Conservation (phyloP, 2,329 filamentous ascomycete genomes). For the Tolypocladium ophioglossoides region DNA sequence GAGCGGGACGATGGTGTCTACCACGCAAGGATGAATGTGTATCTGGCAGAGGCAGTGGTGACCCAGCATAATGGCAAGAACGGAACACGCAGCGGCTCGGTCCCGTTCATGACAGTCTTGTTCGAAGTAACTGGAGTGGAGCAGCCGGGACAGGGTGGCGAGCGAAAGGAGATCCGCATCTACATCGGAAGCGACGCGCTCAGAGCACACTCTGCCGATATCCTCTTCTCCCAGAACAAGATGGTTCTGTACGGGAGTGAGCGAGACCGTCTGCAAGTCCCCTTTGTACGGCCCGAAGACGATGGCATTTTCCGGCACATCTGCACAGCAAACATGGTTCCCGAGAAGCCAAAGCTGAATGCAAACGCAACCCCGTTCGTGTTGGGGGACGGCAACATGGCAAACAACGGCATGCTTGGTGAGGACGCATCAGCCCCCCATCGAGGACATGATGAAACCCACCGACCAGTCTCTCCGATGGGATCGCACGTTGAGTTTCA, state of each 20-base stretch:
- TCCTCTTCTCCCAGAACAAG: constrained; percentile 85
- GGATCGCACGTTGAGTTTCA: constrained; percentile 22
- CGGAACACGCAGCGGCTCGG: constrained; percentile 52
- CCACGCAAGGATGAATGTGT: constrained; percentile 69
- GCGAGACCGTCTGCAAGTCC: constrained; percentile 76
- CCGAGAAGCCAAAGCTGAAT: constrained; percentile 49
- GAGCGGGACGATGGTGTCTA: constrained; percentile 54
- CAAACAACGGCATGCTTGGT: constrained; percentile 1
- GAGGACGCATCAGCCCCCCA: constrained; percentile 4
- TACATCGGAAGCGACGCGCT: constrained; percentile 86
- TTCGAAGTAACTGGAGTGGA: constrained; percentile 62
- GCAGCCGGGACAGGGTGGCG: constrained; percentile 22
- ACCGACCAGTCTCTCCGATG: constrained; percentile 23
- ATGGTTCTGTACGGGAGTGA: constrained; percentile 83
- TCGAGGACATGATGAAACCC: constrained; percentile 13
- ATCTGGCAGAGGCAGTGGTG: constrained; percentile 82
- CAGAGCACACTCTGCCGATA: constrained; percentile 75
- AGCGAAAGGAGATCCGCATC: constrained; percentile 61
- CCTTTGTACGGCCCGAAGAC: constrained; percentile 85
- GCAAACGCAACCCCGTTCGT: constrained; percentile 35
- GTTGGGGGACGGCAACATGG: constrained; percentile 19
- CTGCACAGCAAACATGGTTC: constrained; percentile 46
- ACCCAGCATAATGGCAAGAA: constrained; percentile 65
- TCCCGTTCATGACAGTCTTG: constrained; percentile 69
- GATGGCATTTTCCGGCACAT: constrained; percentile 71